Conservation (phyloP, 805 yeast species). For the Candida silvicultrix region DNA sequence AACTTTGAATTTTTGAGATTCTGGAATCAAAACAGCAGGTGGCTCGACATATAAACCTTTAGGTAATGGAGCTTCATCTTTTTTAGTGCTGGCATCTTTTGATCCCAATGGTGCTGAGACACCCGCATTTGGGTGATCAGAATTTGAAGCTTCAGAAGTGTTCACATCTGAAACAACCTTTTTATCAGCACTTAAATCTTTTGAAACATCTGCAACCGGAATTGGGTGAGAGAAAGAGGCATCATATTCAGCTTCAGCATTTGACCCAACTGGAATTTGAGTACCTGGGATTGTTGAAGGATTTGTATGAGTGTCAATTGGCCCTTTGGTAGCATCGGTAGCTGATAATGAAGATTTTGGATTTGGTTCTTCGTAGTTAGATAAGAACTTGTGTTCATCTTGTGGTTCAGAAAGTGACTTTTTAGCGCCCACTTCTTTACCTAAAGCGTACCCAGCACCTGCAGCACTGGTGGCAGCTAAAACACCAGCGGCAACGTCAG, state of each 20-base stretch:
- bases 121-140: background rate
- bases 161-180: background rate
- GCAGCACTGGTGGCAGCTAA: background rate
- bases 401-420: background rate
- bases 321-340: background rate
- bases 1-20: conserved; percentile 6
- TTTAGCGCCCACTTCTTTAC: background rate
- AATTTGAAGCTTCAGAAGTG: background rate
- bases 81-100: background rate
- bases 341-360: background rate
- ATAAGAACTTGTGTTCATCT: background rate
- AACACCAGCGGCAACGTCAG: background rate
- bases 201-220: background rate
- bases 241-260: background rate
- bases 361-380: background rate
- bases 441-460: background rate
- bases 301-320: background rate
- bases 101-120: background rate
- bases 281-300: background rate
- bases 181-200: too few relatives aligned
- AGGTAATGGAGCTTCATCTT: background rate
- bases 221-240: background rate
- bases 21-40: conserved; percentile 6
- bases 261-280: background rate
- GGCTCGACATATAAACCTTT: conserved; percentile 4